A percentile compares a stretch with the other conserved stretches of the same genome.
phyloP scores from a whole-genome alignment of 169 alveolate genomes.

The Plasmodium knowlesi region DNA sequence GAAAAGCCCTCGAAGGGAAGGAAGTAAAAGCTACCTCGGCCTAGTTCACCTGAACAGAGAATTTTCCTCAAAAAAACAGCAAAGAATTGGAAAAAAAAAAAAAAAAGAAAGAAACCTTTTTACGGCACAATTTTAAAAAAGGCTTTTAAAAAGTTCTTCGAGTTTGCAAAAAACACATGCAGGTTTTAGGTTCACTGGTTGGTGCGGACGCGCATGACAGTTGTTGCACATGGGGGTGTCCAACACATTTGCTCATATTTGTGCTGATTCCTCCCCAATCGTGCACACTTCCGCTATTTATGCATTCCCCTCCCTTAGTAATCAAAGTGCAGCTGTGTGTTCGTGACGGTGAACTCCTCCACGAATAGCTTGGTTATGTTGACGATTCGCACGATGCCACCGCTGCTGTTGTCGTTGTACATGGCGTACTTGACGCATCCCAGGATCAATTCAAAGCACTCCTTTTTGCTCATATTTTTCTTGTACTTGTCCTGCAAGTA shows the following conservation, averaged over 20 bases:
- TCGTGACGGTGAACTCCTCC: constrained; percentile 73
- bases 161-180: neutral
- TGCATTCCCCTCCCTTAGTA: neutral
- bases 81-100: neutral
- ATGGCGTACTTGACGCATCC: constrained; percentile 91
- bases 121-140: neutral
- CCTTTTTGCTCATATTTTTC: constrained; percentile 89
- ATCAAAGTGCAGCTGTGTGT: constrained; percentile 41
- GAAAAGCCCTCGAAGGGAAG: no score
- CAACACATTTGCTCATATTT: neutral
- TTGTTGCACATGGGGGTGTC: neutral
- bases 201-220: neutral
- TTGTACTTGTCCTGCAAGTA: constrained; percentile 89
- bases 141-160: neutral
- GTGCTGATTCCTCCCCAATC: neutral
- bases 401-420: constrained; percentile 92
- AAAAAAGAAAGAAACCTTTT: neutral
- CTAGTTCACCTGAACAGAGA: neutral
- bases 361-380: constrained; percentile 74
- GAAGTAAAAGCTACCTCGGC: neutral
- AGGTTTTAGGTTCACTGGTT: neutral
- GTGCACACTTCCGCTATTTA: neutral
- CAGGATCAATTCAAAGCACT: constrained; percentile 85
- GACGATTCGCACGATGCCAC: constrained; percentile 91
- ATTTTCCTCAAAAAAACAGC: neutral